These are phyloP conservation scores for Trametes pubescens DNA, from an alignment of 1,284 basidiomycete genomes.

Conservation along the genomic window DNA sequence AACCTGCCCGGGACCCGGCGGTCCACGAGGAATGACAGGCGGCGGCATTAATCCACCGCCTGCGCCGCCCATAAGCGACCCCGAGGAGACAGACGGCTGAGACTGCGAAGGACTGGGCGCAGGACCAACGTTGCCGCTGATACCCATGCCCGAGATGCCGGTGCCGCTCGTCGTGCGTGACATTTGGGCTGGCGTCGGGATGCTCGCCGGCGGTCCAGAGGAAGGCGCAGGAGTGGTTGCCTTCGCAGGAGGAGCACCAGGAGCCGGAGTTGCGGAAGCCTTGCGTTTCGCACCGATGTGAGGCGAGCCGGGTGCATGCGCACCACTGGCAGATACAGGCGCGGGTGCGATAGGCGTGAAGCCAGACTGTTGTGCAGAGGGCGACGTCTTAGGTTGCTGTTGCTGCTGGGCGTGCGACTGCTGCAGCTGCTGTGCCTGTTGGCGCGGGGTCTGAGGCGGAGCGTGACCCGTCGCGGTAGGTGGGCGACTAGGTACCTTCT, in stretches of 20 bases:
- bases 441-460: conserved; percentile 25
- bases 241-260: conserved; percentile 16
- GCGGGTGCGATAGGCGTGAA: conserved; percentile 41
- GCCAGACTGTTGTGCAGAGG: conserved; percentile 35
- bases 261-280: conserved; percentile 34
- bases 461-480: conserved; percentile 33
- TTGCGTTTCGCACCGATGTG: conserved; percentile 37
- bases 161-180: conserved; percentile 27
- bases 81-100: not conserved
- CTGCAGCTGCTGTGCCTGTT: conserved; percentile 25
- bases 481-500: conserved; percentile 35
- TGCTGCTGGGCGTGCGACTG: conserved; percentile 28
- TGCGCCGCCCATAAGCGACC: conserved; percentile 27
- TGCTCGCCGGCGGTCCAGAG: not conserved
- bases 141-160: conserved; percentile 32
- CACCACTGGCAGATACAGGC: conserved; percentile 22
- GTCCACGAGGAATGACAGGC: conserved; percentile 21
- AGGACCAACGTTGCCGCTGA: conserved; percentile 34
- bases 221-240: conserved; percentile 9
- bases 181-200: conserved; percentile 26
- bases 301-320: conserved; percentile 36
- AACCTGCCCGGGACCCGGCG: not conserved
- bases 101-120: not conserved
- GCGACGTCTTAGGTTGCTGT: conserved; percentile 22
- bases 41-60: conserved; percentile 34